Evolutionary conservation across 352 stramenopile species (phyloP), one percentile per base, ranked within the genome.

Genomic region (Phytopythium helicoides): DNA sequence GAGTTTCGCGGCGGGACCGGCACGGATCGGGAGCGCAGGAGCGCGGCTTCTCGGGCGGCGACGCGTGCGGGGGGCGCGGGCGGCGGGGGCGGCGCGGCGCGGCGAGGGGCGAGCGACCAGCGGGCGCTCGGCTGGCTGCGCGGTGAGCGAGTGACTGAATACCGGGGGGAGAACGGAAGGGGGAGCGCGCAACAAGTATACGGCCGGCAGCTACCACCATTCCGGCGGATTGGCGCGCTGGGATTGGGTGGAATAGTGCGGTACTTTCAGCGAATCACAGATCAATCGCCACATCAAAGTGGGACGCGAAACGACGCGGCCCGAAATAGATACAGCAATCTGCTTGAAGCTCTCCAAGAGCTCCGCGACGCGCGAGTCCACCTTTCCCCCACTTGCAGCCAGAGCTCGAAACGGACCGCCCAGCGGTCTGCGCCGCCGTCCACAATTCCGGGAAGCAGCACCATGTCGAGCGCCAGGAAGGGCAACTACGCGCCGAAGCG

Each of bases 401-500:
- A 18, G 39, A 19, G 4, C n/a, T 42, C n/a, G 18, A 46, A 46
- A 31, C 19, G 39, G 39, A 21, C 44, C 31, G 41, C 34, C n/a
- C 28, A 33, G 28, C 28, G 28, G 28, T 33, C 28, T 9, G 28
- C 28, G 28, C 28, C 28, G 28, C 28, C 28, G 28, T 33, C 28
- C 28, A 33, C 28, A 9, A 33, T 33, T 33, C 28, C 28, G 28
- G 28, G 28, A 5, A 33, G 28, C 28, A n/a, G 47, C 21, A 12
- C 19, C 41, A 81, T 82, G 66, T 67, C 67, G 46, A 65, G 52
- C 45, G 57, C 64, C 21, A 76, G 80, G 47, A 88, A 88, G 66
- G 73, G 60, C 55, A 69, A 80, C 60, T 91, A 91, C 44, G 66
- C 58, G 49, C 74, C 77, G 25, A 78, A 79, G 52, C 60, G 63